Evolutionary conservation across 495 filamentous ascomycete genomes (phyloP), one percentile per base, ranked within the genome.

Genomic region (Aspergillus baeticus): DNA sequence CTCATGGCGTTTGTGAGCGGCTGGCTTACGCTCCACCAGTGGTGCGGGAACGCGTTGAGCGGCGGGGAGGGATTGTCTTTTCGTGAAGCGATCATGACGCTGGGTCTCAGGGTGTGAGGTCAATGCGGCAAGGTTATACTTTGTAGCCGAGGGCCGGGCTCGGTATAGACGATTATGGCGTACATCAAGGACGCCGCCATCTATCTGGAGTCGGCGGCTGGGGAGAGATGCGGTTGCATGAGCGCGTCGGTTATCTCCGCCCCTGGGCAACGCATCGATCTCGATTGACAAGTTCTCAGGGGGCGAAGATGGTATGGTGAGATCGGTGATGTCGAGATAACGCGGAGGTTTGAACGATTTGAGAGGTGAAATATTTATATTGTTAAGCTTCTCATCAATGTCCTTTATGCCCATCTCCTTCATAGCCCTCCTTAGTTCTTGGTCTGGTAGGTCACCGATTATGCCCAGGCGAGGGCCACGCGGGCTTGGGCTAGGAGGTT

Each of bases 1-100:
- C 64, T 83, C 80, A 11, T 90, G 69, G 26, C 87, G 75, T 23
- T 82, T 84, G 59, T 81, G 77, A 3, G 88, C 88, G 6, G 86
- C 87, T 14, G 81, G 78, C 26, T 72, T 69, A 33, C 87, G 77
- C 11, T 88, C 84, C 2, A 82, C 72, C 3, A 85, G 76, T 18
- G 86, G 76, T 18, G 90, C 58, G 1, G 68, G 62, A n/a, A 76
- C 74, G 14, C 74, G 56, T 23, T 77, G 44, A 61, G 73, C 22
- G 57, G 66, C 47, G 42, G 69, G 38, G 15, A 69, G 47, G 39
- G 66, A 70, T 42, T 66, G 62, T 47, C 70, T 52, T 48, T 70
- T 73, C 2, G 67, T 69, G 37, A 74, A 69, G 31, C 70, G 73
- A 13, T 80, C 74, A 36, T 72, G 65, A 8, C 43, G 41, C 22